Percentiles rank a stretch among this genome's conserved stretches.
Evolutionary conservation across 2,329 filamentous ascomycete genomes (phyloP).

Genomic region (Aspergillus tanneri): DNA sequence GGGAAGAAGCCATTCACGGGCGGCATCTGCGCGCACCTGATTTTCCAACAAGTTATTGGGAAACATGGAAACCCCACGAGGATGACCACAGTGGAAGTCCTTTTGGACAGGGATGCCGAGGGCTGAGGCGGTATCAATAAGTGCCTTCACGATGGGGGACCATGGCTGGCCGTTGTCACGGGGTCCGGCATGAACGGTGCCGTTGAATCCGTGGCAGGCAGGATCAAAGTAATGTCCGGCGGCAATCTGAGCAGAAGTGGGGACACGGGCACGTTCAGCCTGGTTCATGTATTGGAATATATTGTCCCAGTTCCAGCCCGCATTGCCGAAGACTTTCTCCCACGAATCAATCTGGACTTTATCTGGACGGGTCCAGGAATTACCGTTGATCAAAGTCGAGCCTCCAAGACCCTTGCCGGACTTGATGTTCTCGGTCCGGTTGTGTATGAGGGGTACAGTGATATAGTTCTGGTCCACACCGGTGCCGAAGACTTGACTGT

Average conservation of each 20-base stretch:
- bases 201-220: conserved; percentile 26
- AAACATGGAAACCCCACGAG: conserved; percentile 33
- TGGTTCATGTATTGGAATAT: conserved; percentile 52
- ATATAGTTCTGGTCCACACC: conserved; percentile 23
- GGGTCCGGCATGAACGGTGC: conserved; percentile 22
- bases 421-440: conserved; percentile 19
- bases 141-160: conserved; percentile 23
- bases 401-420: conserved; percentile 31
- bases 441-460: conserved; percentile 18
- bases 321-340: conserved; percentile 42
- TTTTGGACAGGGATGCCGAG: conserved; percentile 17
- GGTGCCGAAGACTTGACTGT: conserved; percentile 29
- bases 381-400: conserved; percentile 30
- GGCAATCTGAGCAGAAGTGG: conserved; percentile 18
- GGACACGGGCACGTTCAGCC: conserved; percentile 24
- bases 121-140: conserved; percentile 22
- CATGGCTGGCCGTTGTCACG: conserved; percentile 24
- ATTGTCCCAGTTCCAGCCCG: conserved; percentile 48
- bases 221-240: conserved; percentile 24
- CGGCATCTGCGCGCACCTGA: conserved; percentile 29
- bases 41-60: conserved; percentile 24
- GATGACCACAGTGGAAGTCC: conserved; percentile 28
- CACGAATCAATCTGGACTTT: conserved; percentile 28
- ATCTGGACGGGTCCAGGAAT: conserved; percentile 31
- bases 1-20: conserved; percentile 29